Base-by-base conservation (phyloP, 495 filamentous ascomycete species). In the Penicillium crystallinum region DNA sequence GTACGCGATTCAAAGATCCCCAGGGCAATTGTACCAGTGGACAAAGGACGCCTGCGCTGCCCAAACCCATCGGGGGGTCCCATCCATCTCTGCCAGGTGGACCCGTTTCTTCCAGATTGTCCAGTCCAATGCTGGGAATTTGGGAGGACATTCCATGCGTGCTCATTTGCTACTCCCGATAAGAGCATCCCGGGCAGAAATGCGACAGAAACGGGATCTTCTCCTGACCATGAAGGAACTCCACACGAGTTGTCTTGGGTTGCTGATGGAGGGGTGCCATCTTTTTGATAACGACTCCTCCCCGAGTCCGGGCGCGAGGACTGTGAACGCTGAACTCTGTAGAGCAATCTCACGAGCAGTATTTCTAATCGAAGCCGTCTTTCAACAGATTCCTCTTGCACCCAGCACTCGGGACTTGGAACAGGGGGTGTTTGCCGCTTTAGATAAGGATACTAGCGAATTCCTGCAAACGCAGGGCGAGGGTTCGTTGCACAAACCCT, bases 1-100 rank as follows among this genome's bases (percentile, higher is more conserved):
- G 1, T 96, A 96, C 64, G 82, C 85, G 0, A 66, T 93, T 7
- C 93, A 98, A 62, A 95, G 84, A 2, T 87, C 83, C 1, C 93
- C 93, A 0, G 57, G 81, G 8, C 77, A 85, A 23, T 59, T 93
- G 19, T 91, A 84, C 80, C 64, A 68, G 5, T 89, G 81, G 81
- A 64, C 76, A 4, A 80, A 70, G 58, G 81, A 83, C 25, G 74
- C 89, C 17, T 89, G 82, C 55, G 40, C 62, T 4, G 81, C 86
- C 56, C 81, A 82, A 46, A 65, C 68, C 51, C 25, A 54, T 69
- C 81, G 54, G 12, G 43, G 46, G 9, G 23, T 19, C 7, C 22
- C 43, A 6, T 51, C 57, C 23, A 38, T 58, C 18, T 49, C 47
- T 38, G 61, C 43, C 21, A 48, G 81, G 44, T 95, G 90, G 86